These are phyloP conservation scores for Sphaerostilbella broomeana DNA, from an alignment of 2,329 filamentous ascomycete species.

Conservation along the genomic window DNA sequence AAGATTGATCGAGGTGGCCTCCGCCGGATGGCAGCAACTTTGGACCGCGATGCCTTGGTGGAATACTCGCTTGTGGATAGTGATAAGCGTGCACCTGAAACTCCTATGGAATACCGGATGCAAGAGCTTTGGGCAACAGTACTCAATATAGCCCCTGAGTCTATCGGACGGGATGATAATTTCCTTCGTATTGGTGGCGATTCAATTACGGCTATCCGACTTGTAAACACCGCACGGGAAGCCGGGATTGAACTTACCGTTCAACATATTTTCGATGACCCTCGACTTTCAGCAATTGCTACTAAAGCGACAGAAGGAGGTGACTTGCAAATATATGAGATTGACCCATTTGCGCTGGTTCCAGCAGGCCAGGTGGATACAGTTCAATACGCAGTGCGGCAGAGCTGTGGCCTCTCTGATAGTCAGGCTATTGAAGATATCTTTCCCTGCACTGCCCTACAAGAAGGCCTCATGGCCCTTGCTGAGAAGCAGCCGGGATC, in stretches of 20 bases:
- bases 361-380: too few relatives aligned
- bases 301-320: background rate
- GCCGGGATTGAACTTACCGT: background rate
- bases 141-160: conserved; percentile 1
- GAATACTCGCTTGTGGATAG: background rate
- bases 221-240: conserved; percentile 7
- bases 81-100: background rate
- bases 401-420: background rate
- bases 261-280: conserved; percentile 16
- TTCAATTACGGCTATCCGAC: conserved; percentile 21
- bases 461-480: conserved; percentile 32
- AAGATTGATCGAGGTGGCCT: conserved; percentile 6
- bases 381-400: background rate
- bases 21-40: background rate
- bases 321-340: background rate
- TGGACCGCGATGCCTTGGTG: background rate
- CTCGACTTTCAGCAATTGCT: conserved; percentile 1
- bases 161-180: conserved; percentile 25
- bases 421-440: conserved; percentile 11
- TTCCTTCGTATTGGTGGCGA: conserved; percentile 24
- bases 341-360: background rate
- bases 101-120: conserved; percentile 1
- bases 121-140: conserved; percentile 8
- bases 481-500: conserved; percentile 22
- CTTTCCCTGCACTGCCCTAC: conserved; percentile 32